Evolutionary conservation across 768 basidiomycete genomes (phyloP), one percentile per base, ranked within the genome.

Genomic region (Panaeolus cyanescens): DNA sequence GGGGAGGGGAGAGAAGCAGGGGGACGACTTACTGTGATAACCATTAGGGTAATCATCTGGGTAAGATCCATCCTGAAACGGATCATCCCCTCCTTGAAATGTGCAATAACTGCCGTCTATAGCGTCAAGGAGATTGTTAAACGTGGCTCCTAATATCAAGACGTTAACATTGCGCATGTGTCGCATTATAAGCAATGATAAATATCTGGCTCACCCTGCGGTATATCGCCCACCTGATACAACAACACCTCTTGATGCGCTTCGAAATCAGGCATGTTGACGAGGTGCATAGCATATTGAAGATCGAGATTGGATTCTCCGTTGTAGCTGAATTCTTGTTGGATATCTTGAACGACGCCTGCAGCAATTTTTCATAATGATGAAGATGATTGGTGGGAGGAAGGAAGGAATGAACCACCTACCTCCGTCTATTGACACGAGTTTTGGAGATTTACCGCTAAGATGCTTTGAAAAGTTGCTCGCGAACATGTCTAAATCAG

Each of bases 231-330:
- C 20, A 74, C 74, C 64, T 82, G 80, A 62, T 78, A 80, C 13
- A 82, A 65, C 2, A 72, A 75, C 0, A 81, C 74, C 5, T 65
- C 56, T 58, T 79, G 79, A 9, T 64, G 58, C 6, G 65, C 64
- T 2, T 60, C 65, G 4, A 5, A 22, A 9, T 25, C 5, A 1
- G 62, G 31, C 9, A 61, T 55, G 32, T 75, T 74, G 10, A 79
- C 77, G 32, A 85, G 74, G 13, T 73, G 70, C 81, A 86, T 81
- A 15, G 77, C 79, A 59, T 84, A 85, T 65, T 85, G 74, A 2
- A 87, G 70, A 66, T 86, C 85, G 8, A 87, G 74, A 63, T 83
- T 75, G 5, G 83, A 80, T 70, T 87, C 85, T 55, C 77, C 83
- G 62, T 83, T 84, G 66, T 74, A 74, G 5, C 71, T 67, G 64